These are phyloP conservation scores for Plasmodium ovale DNA, from an alignment of 169 alveolate species.

Conservation along the genomic window DNA sequence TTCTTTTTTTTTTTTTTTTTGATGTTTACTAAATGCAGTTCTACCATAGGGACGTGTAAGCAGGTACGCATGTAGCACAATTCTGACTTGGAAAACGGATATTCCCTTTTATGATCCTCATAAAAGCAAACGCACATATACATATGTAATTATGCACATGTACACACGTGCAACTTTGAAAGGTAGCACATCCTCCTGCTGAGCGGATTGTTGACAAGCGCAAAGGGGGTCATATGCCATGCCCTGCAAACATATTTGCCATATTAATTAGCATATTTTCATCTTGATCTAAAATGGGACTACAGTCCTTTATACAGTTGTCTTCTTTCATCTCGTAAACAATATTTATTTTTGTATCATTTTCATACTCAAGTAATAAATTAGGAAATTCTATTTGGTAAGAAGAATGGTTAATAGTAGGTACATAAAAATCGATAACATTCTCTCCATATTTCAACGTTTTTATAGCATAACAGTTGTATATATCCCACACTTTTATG, in stretches of 20 bases:
- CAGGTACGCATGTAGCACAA: not conserved
- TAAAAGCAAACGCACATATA: not conserved
- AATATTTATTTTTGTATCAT: conserved; percentile 32
- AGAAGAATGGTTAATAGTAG: conserved; percentile 14
- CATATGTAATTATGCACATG: not conserved
- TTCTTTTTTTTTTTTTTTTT: too few species aligned
- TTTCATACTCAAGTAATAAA: conserved; percentile 58
- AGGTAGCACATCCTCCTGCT: not conserved
- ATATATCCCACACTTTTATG: conserved; percentile 69
- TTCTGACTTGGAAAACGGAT: not conserved
- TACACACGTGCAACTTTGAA: too few species aligned
- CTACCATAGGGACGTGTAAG: not conserved
- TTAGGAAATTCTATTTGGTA: conserved; percentile 57
- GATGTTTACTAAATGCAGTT: not conserved
- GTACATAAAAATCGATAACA: conserved; percentile 59
- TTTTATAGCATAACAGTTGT: conserved; percentile 64
- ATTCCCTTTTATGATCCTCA: not conserved
- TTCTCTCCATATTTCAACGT: conserved; percentile 73
- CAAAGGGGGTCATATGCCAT: not conserved
- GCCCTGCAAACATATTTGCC: conserved; percentile 46
- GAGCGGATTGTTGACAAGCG: not conserved
- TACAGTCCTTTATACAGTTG: not conserved
- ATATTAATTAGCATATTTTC: conserved; percentile 44
- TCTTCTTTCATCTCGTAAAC: conserved; percentile 5
- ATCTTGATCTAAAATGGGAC: conserved; percentile 7